Percentiles rank a stretch among this genome's conserved stretches.
Conservation (phyloP, 305 asterid species). For the Fraxinus platypoda region DNA sequence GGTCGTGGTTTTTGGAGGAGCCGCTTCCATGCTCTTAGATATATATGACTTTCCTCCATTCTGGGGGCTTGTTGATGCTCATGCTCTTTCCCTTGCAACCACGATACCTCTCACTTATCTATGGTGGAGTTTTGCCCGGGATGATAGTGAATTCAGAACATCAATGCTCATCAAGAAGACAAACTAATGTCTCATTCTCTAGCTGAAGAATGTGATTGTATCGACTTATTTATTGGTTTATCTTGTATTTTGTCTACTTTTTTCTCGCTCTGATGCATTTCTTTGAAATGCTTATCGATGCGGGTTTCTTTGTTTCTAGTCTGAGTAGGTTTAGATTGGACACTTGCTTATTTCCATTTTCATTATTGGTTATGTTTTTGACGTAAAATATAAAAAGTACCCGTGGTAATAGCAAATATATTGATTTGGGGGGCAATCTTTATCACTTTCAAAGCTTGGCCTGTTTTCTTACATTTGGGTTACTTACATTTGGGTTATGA, state of each 20-base stretch:
- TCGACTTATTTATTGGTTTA: conserved; percentile 10
- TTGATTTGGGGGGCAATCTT: background rate
- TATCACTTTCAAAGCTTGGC: background rate
- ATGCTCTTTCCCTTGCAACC: conserved; percentile 83
- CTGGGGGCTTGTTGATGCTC: conserved; percentile 76
- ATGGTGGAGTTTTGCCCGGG: conserved; percentile 88
- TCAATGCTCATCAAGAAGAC: conserved; percentile 55
- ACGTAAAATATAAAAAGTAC: background rate
- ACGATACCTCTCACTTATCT: conserved; percentile 75
- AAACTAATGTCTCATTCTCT: conserved; percentile 24
- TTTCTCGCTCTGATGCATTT: conserved; percentile 30
- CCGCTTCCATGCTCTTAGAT: conserved; percentile 62
- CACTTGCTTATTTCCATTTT: conserved; percentile 1
- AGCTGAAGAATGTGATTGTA: background rate
- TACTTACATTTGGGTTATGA: background rate
- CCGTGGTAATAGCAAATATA: background rate
- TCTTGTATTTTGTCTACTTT: conserved; percentile 13
- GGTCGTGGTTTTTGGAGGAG: conserved; percentile 73
- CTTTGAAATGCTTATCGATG: conserved; percentile 23
- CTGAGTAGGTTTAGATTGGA: conserved; percentile 17
- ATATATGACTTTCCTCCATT: conserved; percentile 83
- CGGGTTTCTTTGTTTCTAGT: conserved; percentile 28
- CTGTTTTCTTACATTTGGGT: background rate
- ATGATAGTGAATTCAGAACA: conserved; percentile 80
- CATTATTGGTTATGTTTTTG: background rate